A percentile compares a stretch with the other conserved stretches of the same genome.
Conservation (phyloP, 164 flowering plant species). For the Litsea cubeba region DNA sequence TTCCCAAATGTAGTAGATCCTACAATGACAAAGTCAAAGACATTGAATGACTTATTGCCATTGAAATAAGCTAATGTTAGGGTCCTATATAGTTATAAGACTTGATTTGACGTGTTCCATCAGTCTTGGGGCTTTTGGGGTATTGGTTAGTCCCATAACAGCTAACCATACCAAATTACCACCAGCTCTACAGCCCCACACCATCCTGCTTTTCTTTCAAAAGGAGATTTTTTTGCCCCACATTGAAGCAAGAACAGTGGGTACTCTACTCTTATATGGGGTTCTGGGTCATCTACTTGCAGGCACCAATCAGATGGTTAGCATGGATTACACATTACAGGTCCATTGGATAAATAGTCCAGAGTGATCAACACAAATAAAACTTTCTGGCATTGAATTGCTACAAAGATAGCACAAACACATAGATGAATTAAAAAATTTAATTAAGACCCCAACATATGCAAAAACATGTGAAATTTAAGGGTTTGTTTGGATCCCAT, state of each 20-base stretch:
- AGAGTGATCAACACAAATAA: background rate
- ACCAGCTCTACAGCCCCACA: background rate
- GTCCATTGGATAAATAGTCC: background rate
- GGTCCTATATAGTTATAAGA: too few relatives aligned
- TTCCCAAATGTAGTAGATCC: background rate
- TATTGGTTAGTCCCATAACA: too few relatives aligned
- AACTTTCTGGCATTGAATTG: too few relatives aligned
- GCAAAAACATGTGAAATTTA: background rate
- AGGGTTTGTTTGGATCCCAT: background rate
- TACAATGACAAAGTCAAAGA: background rate
- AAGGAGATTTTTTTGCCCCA: background rate
- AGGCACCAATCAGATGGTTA: conserved; percentile 1
- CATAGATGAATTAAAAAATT: background rate
- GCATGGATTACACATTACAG: background rate
- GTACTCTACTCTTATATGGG: background rate
- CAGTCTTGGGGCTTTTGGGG: too few relatives aligned
- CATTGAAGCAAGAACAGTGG: background rate
- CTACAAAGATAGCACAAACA: background rate
- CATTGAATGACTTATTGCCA: background rate
- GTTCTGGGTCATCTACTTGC: background rate
- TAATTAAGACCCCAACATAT: background rate
- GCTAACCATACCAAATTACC: background rate
- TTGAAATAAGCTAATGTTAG: background rate
- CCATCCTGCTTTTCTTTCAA: background rate
- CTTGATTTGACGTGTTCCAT: too few relatives aligned